A percentile compares a stretch with the other conserved stretches of the same genome.
These are phyloP conservation scores for Fusarium metavorans DNA, from an alignment of 2,329 filamentous ascomycete genomes.

Conservation along the genomic window DNA sequence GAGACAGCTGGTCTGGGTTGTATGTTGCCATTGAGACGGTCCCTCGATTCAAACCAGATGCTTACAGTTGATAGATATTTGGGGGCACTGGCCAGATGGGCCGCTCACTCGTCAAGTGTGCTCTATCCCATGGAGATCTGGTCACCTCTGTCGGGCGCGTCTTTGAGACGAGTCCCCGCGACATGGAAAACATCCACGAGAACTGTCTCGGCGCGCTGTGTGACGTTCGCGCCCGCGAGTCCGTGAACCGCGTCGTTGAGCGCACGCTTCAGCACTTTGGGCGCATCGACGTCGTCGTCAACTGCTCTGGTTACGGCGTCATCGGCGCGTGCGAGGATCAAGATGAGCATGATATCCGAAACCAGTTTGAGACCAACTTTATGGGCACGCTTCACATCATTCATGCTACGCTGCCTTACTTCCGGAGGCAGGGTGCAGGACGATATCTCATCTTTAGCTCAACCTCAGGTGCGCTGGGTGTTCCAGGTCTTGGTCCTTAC, in stretches of 20 bases:
- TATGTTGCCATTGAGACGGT: constrained; percentile 52
- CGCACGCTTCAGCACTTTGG: constrained; percentile 80
- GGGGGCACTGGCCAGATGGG: constrained; percentile 98
- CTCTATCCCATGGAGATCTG: constrained; percentile 82
- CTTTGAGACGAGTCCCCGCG: constrained; percentile 78
- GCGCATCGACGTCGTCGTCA: constrained; percentile 88
- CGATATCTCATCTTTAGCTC: constrained; percentile 96
- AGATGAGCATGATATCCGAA: constrained; percentile 92
- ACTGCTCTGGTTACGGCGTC: constrained; percentile 94
- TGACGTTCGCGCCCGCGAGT: constrained; percentile 86
- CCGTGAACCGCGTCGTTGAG: constrained; percentile 78
- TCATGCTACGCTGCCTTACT: constrained; percentile 87
- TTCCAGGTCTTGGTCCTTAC: constrained; percentile 92
- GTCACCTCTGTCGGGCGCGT: constrained; percentile 89
- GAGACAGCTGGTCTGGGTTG: constrained; percentile 89
- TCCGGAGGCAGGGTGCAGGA: constrained; percentile 79
- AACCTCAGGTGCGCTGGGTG: constrained; percentile 90
- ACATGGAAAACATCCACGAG: constrained; percentile 78
- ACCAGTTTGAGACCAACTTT: constrained; percentile 98
- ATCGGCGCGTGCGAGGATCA: constrained; percentile 97
- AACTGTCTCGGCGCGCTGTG: constrained; percentile 86
- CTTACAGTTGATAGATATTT: constrained; percentile 73
- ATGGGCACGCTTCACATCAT: constrained; percentile 96
- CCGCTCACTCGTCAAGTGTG: constrained; percentile 85
- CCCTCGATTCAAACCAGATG: neutral